Evolutionary conservation across 2,329 filamentous ascomycete genomes (phyloP).

Genomic region (Clarireedia monteithiana): DNA sequence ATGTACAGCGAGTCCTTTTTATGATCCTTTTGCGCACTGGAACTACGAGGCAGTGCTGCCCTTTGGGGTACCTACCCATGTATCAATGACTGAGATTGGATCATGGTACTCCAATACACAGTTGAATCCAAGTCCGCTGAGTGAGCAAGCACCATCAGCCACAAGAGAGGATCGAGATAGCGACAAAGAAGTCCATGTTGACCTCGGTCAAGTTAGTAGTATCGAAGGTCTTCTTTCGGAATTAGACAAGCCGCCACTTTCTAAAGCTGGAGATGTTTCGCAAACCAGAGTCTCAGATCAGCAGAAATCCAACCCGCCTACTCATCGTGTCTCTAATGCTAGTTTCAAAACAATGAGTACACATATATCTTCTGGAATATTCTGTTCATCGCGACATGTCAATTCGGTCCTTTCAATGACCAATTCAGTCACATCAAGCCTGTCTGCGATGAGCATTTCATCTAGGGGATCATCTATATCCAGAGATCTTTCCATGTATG

Average conservation of each 20-base stretch:
- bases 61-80: background rate
- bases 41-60: background rate
- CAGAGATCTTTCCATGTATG: background rate
- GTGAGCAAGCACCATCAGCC: background rate
- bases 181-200: background rate
- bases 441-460: background rate
- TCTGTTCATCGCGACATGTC: background rate
- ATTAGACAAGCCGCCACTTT: background rate
- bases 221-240: background rate
- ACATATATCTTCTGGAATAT: background rate
- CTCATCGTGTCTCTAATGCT: background rate
- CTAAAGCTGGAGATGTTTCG: background rate
- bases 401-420: background rate
- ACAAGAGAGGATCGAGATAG: background rate
- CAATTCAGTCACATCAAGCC: background rate
- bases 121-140: background rate
- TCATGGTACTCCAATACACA: background rate
- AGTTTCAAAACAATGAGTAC: background rate
- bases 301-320: background rate
- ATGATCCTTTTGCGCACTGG: background rate
- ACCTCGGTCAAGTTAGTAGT: background rate
- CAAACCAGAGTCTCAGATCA: background rate
- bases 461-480: background rate
- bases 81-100: background rate
- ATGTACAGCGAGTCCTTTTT: background rate